Evolutionary conservation across 805 yeast genomes (phyloP).

Genomic region (Metschnikowia cerradonensis): DNA sequence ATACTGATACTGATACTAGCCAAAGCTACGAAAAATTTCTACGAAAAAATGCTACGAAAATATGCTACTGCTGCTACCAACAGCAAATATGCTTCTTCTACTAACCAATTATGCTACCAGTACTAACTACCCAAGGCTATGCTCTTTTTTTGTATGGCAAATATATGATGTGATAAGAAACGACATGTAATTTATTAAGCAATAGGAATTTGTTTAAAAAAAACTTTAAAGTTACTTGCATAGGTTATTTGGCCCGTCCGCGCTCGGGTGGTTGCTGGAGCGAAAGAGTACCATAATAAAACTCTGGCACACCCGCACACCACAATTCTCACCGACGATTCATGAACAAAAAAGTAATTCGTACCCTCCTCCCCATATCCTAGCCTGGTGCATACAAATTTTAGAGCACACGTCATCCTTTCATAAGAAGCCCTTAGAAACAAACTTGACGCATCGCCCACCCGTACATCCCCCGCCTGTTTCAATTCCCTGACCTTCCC

Average conservation of each 20-base stretch:
- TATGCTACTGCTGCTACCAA: no score
- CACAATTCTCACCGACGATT: slow-evolving; percentile 8
- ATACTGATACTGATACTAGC: no score
- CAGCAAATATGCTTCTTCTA: no score
- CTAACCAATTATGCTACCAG: no score
- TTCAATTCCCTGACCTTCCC: not conserved
- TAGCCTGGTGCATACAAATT: slow-evolving; percentile 1
- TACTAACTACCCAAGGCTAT: no score
- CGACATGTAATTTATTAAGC: no score
- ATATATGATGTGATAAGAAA: no score
- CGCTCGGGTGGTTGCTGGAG: not conserved
- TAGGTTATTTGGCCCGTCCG: not conserved
- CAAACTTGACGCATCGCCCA: not conserved
- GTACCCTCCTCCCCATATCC: not conserved
- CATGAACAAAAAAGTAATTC: slow-evolving; percentile 5
- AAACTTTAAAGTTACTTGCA: not conserved
- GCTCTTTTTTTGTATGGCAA: no score
- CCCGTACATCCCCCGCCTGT: not conserved
- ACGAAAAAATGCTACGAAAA: no score
- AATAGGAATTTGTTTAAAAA: not conserved
- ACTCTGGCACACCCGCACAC: slow-evolving; percentile 7
- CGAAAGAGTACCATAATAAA: slow-evolving; percentile 2
- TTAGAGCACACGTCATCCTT: slow-evolving; percentile 1
- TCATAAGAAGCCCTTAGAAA: not conserved
- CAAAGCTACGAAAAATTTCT: no score